Evolutionary conservation across 768 basidiomycete species (phyloP).

Genomic region (Leccinum truebloodii): DNA sequence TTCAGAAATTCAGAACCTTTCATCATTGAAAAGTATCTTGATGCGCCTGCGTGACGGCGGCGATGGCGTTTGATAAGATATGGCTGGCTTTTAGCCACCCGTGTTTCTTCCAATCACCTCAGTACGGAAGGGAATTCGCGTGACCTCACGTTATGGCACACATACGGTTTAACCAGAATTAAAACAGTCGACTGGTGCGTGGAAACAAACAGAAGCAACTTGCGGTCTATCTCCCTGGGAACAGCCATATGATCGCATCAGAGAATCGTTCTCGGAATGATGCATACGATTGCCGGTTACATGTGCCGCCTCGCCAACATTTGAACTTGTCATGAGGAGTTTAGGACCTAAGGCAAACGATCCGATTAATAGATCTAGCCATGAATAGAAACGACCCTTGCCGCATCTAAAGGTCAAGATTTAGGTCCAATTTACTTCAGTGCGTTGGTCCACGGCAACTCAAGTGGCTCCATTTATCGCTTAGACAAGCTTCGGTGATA

Average conservation of each 20-base stretch:
- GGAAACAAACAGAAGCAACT: constrained; percentile 11
- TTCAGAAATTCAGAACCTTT: too few species aligned
- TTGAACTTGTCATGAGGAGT: not conserved
- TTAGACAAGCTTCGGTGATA: not conserved
- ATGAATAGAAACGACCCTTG: not conserved
- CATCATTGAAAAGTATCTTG: not conserved
- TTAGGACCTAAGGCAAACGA: not conserved
- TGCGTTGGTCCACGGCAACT: not conserved
- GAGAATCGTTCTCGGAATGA: constrained; percentile 22
- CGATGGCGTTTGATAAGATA: not conserved
- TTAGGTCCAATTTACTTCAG: not conserved
- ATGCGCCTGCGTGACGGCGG: not conserved
- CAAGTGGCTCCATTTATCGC: constrained; percentile 9
- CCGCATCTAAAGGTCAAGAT: not conserved
- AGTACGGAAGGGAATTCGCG: not conserved
- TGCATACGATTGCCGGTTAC: constrained; percentile 13
- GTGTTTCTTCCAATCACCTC: not conserved
- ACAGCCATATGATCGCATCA: constrained; percentile 16
- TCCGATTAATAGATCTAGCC: not conserved
- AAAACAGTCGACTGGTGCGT: constrained; percentile 6
- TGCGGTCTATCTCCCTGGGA: constrained; percentile 29
- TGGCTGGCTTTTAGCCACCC: not conserved
- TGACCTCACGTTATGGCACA: not conserved
- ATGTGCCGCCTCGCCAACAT: constrained; percentile 10
- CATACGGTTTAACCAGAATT: not conserved